phyloP scores from a whole-genome alignment of 352 stramenopile genomes.

The Pythium folliculosum region DNA sequence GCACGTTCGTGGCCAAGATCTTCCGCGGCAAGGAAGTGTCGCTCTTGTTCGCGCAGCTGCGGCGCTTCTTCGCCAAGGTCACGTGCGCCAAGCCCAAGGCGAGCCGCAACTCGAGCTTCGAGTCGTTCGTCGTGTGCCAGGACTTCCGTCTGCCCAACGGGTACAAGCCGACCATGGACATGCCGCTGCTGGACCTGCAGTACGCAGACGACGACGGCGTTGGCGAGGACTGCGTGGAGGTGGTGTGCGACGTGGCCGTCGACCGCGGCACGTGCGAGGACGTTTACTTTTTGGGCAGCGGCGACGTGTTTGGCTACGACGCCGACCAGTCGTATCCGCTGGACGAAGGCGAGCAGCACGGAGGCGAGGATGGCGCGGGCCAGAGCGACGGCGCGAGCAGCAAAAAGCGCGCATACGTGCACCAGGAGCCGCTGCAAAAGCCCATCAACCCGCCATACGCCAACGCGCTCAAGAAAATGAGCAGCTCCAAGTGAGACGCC shows the following conservation, averaged over 20 bases:
- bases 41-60: slow-evolving; percentile 71
- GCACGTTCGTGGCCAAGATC: slow-evolving; percentile 86
- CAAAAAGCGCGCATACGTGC: slow-evolving; percentile 42
- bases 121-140: slow-evolving; percentile 82
- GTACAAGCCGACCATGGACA: slow-evolving; percentile 66
- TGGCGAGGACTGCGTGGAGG: slow-evolving; percentile 2
- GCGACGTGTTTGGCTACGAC: slow-evolving; percentile 79
- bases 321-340: slow-evolving; percentile 85
- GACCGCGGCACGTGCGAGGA: slow-evolving; percentile 53
- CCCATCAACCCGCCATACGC: slow-evolving; percentile 89
- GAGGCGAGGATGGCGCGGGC: slow-evolving; percentile 5
- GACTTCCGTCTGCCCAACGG: slow-evolving; percentile 53
- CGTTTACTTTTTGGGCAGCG: slow-evolving; percentile 71
- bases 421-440: slow-evolving; percentile 80
- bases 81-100: slow-evolving; percentile 85
- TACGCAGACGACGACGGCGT: slow-evolving; percentile 55
- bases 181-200: slow-evolving; percentile 66
- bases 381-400: background rate
- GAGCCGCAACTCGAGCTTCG: slow-evolving; percentile 84
- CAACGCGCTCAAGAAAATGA: slow-evolving; percentile 64
- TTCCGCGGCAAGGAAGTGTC: slow-evolving; percentile 84
- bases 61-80: slow-evolving; percentile 68
- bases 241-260: slow-evolving; percentile 33
- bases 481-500: slow-evolving; percentile 6
- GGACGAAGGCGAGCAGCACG: slow-evolving; percentile 33